These are phyloP conservation scores for Globisporangium apiculatum DNA, from an alignment of 352 stramenopile genomes.

Conservation along the genomic window DNA sequence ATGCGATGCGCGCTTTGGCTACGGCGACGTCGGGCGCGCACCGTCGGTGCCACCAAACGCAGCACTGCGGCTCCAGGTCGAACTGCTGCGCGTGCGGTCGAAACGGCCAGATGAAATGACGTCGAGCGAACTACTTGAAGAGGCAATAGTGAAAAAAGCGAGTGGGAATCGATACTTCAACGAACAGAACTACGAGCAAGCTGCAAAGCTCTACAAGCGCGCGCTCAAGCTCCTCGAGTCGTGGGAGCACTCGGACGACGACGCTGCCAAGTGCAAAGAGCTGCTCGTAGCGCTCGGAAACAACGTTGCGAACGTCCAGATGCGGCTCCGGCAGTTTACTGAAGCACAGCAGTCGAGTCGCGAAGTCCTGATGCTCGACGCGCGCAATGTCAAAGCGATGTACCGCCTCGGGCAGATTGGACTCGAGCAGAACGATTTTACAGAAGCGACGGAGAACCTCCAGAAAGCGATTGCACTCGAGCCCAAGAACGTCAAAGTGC, in stretches of 20 bases:
- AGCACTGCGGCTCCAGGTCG: slow-evolving; percentile 46
- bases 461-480: slow-evolving; percentile 61
- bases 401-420: slow-evolving; percentile 67
- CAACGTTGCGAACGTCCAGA: slow-evolving; percentile 81
- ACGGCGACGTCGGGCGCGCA: slow-evolving; percentile 57
- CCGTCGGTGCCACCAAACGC: slow-evolving; percentile 38
- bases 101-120: slow-evolving; percentile 64
- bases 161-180: slow-evolving; percentile 78
- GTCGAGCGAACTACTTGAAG: slow-evolving; percentile 61
- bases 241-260: slow-evolving; percentile 56
- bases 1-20: slow-evolving; percentile 65
- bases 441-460: slow-evolving; percentile 44
- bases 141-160: slow-evolving; percentile 80
- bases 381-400: slow-evolving; percentile 72
- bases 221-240: slow-evolving; percentile 75
- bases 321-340: slow-evolving; percentile 65
- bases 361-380: slow-evolving; percentile 72
- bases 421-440: slow-evolving; percentile 69
- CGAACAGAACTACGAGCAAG: slow-evolving; percentile 79
- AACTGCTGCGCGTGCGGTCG: slow-evolving; percentile 59
- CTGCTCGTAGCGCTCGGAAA: slow-evolving; percentile 73
- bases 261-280: slow-evolving; percentile 53
- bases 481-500: slow-evolving; percentile 57
- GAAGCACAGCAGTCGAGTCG: slow-evolving; percentile 70
- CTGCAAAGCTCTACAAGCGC: slow-evolving; percentile 77